Evolutionary conservation across 352 stramenopile species (phyloP).

Genomic region (Pseudoperonospora humuli): DNA sequence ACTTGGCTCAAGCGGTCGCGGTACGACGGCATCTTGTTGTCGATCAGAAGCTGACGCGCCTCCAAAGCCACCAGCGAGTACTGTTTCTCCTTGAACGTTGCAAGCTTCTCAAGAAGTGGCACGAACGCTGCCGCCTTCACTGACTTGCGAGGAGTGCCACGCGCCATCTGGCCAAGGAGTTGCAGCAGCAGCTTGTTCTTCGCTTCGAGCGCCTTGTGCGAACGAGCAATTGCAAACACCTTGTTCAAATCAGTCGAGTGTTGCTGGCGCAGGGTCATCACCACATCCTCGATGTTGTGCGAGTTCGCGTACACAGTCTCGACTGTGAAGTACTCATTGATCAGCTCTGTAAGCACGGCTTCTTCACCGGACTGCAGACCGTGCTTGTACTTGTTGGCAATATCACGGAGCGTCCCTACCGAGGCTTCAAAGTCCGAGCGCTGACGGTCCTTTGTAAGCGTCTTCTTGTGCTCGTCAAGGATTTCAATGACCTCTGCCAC

Average conservation of each 20-base stretch:
- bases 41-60: slow-evolving; percentile 93
- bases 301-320: slow-evolving; percentile 68
- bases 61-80: slow-evolving; percentile 92
- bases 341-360: slow-evolving; percentile 55
- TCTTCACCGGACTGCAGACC: slow-evolving; percentile 65
- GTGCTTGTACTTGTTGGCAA: slow-evolving; percentile 68
- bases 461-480: slow-evolving; percentile 58
- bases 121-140: slow-evolving; percentile 62
- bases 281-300: slow-evolving; percentile 78
- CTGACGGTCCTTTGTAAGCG: slow-evolving; percentile 43
- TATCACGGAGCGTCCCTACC: slow-evolving; percentile 62
- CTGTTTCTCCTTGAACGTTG: slow-evolving; percentile 82
- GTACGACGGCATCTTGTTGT: slow-evolving; percentile 95
- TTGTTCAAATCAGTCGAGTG: slow-evolving; percentile 79
- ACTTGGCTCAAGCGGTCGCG: slow-evolving; percentile 83
- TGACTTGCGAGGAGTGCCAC: slow-evolving; percentile 38
- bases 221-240: slow-evolving; percentile 87
- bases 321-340: slow-evolving; percentile 75
- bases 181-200: slow-evolving; percentile 81
- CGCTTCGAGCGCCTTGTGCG: slow-evolving; percentile 85
- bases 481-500: slow-evolving; percentile 44
- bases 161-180: slow-evolving; percentile 51
- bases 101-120: slow-evolving; percentile 79
- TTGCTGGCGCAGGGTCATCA: slow-evolving; percentile 84
- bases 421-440: slow-evolving; percentile 61